Evolutionary conservation across 306 rosid species (phyloP).

Genomic region (Morella rubra): DNA sequence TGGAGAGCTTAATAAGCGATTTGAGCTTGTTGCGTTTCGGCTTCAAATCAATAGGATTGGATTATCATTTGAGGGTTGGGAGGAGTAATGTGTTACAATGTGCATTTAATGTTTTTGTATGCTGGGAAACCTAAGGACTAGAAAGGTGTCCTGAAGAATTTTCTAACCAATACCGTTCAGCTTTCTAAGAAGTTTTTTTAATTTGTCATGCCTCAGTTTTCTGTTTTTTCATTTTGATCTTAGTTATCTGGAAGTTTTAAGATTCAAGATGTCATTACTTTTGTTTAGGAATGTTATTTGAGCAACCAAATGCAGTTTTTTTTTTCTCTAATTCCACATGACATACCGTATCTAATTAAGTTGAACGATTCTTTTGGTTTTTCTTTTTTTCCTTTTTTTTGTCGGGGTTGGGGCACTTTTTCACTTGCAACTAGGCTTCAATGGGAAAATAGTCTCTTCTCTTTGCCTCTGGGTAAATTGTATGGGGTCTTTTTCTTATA

Average conservation of each 20-base stretch:
- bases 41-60: neutral
- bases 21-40: neutral
- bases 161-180: neutral
- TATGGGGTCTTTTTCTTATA: neutral
- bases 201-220: neutral
- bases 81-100: conserved; percentile 1
- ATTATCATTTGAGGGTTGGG: neutral
- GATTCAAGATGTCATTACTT: neutral
- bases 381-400: neutral
- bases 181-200: neutral
- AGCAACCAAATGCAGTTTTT: too few species aligned
- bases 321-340: too few species aligned
- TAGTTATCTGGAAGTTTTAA: neutral
- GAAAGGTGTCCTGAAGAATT: neutral
- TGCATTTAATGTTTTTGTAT: conserved; percentile 9
- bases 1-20: neutral
- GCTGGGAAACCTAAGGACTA: conserved; percentile 11
- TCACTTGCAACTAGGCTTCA: neutral
- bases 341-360: too few species aligned
- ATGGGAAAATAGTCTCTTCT: neutral
- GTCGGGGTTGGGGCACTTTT: neutral
- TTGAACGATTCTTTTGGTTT: neutral
- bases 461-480: neutral
- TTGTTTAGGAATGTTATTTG: neutral
- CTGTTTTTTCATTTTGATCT: neutral